Percentiles rank a stretch among this genome's conserved stretches.
Conservation (phyloP, 371 early-diverging fungal genomes). For the Mucor mucedo region DNA sequence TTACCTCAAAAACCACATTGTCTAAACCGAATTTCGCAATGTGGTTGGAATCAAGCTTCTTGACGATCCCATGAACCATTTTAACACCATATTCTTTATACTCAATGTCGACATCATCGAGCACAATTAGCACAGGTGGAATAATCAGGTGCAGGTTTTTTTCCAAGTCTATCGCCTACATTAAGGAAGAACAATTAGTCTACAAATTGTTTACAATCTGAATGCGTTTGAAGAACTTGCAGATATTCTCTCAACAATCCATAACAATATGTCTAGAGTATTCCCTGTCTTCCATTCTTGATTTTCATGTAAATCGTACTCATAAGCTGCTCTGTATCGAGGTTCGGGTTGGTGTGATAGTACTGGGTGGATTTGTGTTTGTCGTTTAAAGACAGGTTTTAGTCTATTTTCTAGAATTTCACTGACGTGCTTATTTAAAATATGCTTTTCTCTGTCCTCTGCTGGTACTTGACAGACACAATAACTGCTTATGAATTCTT, state of each 20-base stretch:
- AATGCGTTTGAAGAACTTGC: slow-evolving; percentile 20
- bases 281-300: slow-evolving; percentile 37
- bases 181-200: background rate
- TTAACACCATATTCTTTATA: slow-evolving; percentile 39
- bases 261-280: slow-evolving; percentile 27
- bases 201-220: background rate
- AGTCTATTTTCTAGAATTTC: slow-evolving; percentile 24
- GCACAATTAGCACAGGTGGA: slow-evolving; percentile 38
- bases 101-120: slow-evolving; percentile 42
- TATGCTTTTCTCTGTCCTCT: slow-evolving; percentile 19
- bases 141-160: slow-evolving; percentile 27
- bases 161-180: slow-evolving; percentile 20
- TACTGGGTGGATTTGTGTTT: slow-evolving; percentile 20
- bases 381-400: slow-evolving; percentile 26
- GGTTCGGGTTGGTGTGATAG: slow-evolving; percentile 17
- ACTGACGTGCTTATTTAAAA: slow-evolving; percentile 17
- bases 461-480: slow-evolving; percentile 11
- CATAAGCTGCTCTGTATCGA: slow-evolving; percentile 25
- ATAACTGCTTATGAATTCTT: slow-evolving; percentile 10
- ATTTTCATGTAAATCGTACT: slow-evolving; percentile 27
- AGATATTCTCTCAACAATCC: slow-evolving; percentile 28
- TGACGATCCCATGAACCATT: slow-evolving; percentile 32
- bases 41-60: slow-evolving; percentile 22
- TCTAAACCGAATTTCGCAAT: slow-evolving; percentile 29
- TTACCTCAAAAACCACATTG: slow-evolving; percentile 45